phyloP scores from a whole-genome alignment of 2,329 filamentous ascomycete species.

The Alternaria sp. region DNA sequence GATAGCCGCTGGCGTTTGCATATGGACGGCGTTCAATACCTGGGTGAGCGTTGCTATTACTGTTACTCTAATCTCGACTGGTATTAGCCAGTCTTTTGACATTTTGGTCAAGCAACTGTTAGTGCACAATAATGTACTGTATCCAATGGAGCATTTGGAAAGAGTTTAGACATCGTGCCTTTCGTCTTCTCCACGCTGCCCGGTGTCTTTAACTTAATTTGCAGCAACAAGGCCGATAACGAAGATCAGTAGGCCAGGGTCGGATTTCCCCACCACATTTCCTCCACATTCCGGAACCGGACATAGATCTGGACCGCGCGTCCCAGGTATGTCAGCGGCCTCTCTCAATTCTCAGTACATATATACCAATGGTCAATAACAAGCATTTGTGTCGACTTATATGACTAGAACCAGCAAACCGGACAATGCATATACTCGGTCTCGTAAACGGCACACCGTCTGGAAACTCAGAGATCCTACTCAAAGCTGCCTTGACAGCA shows the following conservation, averaged over 20 bases:
- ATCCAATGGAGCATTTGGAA: neutral
- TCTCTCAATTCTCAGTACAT: neutral
- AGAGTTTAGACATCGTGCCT: neutral
- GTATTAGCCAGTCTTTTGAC: neutral
- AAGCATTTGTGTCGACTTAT: neutral
- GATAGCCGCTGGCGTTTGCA: slow-evolving; percentile 14
- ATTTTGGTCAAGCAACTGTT: neutral
- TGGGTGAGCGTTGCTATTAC: neutral
- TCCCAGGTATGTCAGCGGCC: neutral
- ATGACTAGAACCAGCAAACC: neutral
- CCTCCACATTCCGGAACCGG: neutral
- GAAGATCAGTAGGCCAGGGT: neutral
- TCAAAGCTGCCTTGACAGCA: neutral
- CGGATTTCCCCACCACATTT: neutral
- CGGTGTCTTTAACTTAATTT: neutral
- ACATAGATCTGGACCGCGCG: neutral
- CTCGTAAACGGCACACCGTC: neutral
- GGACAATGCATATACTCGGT: neutral
- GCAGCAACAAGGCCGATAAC: neutral
- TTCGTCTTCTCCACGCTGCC: neutral
- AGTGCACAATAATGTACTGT: neutral
- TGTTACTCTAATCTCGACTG: neutral
- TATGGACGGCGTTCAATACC: neutral
- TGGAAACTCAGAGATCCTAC: neutral
- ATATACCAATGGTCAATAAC: neutral